Base-by-base conservation (phyloP, 2,329 filamentous ascomycete genomes). In the Clarireedia sp. region DNA sequence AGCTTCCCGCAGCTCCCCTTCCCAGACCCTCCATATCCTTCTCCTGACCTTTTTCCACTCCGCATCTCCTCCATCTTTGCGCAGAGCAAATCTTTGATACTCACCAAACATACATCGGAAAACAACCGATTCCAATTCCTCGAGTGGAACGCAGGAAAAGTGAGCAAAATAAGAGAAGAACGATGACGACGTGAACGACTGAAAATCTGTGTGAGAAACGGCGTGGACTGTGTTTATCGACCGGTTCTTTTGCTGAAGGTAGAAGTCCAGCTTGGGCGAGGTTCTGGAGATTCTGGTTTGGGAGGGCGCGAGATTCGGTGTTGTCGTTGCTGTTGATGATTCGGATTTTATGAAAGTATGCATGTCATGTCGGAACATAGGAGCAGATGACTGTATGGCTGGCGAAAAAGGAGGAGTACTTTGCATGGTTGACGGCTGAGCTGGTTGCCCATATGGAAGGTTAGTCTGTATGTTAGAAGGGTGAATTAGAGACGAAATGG, bases 41-140 rank as follows among this genome's bases (percentile, higher is more conserved):
- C 43, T 55, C 26, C 47, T 48, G 5, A 23, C 37, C 12, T 36
- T 36, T 17, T 51, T 50, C 52, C 52, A 55, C 36, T 55, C 52
- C 6, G 23, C 38, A 4, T 55, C 46, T 12, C 52, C 52, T n/a
- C 40, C 38, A 17, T 51, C 23, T 26, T 50, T 55, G 5, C 47
- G 36, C 21, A 55, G 17, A 14, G 50, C 52, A 6, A 49, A 55
- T 50, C 43, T 23, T 26, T 50, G 47, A 37, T 55, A 50, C 16
- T 55, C 46, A 17, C 52, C 52, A 51, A 55, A 55, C 52, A 55
- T 55, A 14, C 45, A 50, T 17, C 52, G 36, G 24, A 55, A 55
- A 8, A 47, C 50, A 37, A 55, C 23, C 16, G 40, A 24, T 7
- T 44, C 21, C 14, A 55, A 44, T 41, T 12, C 40, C 14, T 43